These are phyloP conservation scores for Aquilaria malaccensis DNA, from an alignment of 345 rosid genomes.

Conservation along the genomic window DNA sequence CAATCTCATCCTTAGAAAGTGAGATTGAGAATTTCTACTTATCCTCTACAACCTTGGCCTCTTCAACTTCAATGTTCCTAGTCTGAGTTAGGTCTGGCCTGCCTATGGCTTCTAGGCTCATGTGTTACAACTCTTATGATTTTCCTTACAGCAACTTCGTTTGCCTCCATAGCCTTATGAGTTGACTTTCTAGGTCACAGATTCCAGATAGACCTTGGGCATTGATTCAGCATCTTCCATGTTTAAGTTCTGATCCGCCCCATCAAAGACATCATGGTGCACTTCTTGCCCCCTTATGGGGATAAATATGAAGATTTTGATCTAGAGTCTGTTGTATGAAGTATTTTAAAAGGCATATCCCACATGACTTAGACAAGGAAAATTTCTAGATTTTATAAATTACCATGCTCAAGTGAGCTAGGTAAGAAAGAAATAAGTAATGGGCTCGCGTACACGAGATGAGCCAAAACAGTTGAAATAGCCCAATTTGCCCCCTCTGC, in stretches of 20 bases:
- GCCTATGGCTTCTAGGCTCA: slow-evolving; percentile 20
- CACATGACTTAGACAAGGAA: no score
- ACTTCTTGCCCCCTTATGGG: slow-evolving; percentile 25
- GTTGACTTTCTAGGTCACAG: slow-evolving; percentile 49
- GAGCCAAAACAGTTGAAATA: no score
- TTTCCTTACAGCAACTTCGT: slow-evolving; percentile 17
- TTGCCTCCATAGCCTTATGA: slow-evolving; percentile 22
- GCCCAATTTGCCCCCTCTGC: no score
- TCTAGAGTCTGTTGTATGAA: slow-evolving; percentile 17
- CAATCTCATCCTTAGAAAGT: slow-evolving; percentile 60
- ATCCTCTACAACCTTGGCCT: slow-evolving; percentile 26
- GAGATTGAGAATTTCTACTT: slow-evolving; percentile 47
- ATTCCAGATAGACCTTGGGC: slow-evolving; percentile 49
- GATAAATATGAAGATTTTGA: slow-evolving; percentile 43
- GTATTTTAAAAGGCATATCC: no score
- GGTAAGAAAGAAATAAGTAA: no score
- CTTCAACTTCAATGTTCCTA: slow-evolving; percentile 17
- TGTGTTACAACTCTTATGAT: slow-evolving; percentile 17
- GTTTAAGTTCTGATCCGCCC: slow-evolving; percentile 35
- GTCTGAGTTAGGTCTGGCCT: slow-evolving; percentile 21
- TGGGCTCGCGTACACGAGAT: no score
- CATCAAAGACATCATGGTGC: slow-evolving; percentile 11
- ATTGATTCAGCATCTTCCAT: slow-evolving; percentile 28
- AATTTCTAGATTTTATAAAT: no score
- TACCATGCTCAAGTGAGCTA: no score